Evolutionary conservation across 768 basidiomycete species (phyloP), one percentile per base, ranked within the genome.

Genomic region (Xerocomus brunneocitrinus): DNA sequence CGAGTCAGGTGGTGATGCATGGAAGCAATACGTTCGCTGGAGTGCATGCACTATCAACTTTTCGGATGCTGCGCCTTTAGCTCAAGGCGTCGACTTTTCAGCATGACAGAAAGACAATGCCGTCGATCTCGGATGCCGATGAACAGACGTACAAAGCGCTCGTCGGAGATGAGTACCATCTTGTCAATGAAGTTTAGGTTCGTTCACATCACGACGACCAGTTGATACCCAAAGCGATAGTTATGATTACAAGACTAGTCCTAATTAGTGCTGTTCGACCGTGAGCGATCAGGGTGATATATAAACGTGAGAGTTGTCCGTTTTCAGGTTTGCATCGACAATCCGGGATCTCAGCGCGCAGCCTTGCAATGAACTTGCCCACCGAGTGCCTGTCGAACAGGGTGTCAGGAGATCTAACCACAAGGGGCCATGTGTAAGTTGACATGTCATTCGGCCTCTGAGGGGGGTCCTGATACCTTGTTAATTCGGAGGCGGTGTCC

Each of bases 1-100:
- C 46, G 95, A 98, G 74, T 92, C 91, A 7, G 95, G 95, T 36
- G 95, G 95, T 49, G 95, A 98, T 70, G 89, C 95, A n/a, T 98
- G 95, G 95, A 94, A 95, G 69, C 91, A 95, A 70, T 94, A 94
- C 61, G 89, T 94, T 38, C 83, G 91, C 48, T 95, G 90, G 90
- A 86, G 87, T 70, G 83, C 88, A 43, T 94, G 91, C 68, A 97
- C 95, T 10, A 79, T 98, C 68, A 98, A 98, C 72, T 98, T 89
- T 73, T 91, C 89, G 38, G 83, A 93, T 67, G 81, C 85, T 60
- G 85, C 91, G 41, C 93, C 91, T 8, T 75, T 98, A 34, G 95
- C 95, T 0, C 95, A 98, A 70, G 95, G 95, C 8, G 93, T 98
- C 56, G 83, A 80, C 59, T 98, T 98, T 71, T 68, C 79, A 30